Evolutionary conservation across 129 eudicot genomes (phyloP).

Genomic region (Cynara cardunculus): DNA sequence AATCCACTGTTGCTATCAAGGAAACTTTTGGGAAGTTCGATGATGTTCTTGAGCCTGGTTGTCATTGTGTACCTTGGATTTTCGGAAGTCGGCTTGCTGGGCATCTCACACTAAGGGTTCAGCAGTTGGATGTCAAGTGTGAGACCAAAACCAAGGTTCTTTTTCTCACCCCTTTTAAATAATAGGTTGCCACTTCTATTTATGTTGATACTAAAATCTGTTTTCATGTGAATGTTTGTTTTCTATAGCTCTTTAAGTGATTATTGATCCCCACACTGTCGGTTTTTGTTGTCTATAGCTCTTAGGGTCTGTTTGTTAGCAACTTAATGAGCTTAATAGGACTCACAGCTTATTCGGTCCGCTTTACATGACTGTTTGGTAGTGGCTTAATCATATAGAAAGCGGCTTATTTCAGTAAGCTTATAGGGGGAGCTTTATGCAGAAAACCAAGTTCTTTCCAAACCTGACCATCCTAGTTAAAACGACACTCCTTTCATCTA

Average conservation of each 20-base stretch:
- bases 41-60: conserved; percentile 88
- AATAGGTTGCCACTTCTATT: neutral
- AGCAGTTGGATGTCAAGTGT: conserved; percentile 79
- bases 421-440: too few relatives aligned
- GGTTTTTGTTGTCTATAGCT: neutral
- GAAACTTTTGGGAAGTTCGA: conserved; percentile 78
- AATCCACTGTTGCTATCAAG: conserved; percentile 87
- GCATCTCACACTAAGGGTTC: conserved; percentile 72
- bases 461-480: too few relatives aligned
- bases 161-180: neutral
- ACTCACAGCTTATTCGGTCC: too few relatives aligned
- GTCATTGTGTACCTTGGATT: conserved; percentile 85
- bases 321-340: too few relatives aligned
- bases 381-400: too few relatives aligned
- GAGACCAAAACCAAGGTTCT: conserved; percentile 95
- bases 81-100: conserved; percentile 79
- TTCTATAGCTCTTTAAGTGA: neutral
- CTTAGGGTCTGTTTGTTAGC: too few relatives aligned
- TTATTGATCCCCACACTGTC: neutral
- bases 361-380: too few relatives aligned
- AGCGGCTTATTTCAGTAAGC: too few relatives aligned
- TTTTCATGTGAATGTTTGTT: neutral
- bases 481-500: too few relatives aligned
- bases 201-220: neutral
- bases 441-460: too few relatives aligned